These are phyloP conservation scores for Coemansia sp. DNA, from an alignment of 192 early-diverging fungal species.

Conservation along the genomic window DNA sequence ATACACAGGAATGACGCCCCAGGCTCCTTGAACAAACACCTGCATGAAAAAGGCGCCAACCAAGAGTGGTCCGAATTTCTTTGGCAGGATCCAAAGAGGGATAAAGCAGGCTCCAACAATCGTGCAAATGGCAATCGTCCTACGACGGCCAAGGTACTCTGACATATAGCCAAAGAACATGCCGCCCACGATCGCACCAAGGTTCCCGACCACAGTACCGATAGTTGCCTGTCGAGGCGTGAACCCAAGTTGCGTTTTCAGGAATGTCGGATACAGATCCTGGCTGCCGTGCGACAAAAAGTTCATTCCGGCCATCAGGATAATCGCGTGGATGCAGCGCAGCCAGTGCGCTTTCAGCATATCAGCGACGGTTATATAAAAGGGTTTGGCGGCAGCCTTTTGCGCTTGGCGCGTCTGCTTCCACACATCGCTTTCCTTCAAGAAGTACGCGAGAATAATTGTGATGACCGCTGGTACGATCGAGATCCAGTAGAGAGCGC, in stretches of 20 bases:
- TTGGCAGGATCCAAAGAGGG: conserved; percentile 66
- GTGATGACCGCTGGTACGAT: conserved; percentile 62
- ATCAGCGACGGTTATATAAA: conserved; percentile 27
- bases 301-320: conserved; percentile 71
- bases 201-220: conserved; percentile 62
- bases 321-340: conserved; percentile 56
- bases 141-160: conserved; percentile 67
- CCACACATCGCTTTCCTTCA: conserved; percentile 67
- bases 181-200: conserved; percentile 73
- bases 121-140: conserved; percentile 57
- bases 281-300: conserved; percentile 73
- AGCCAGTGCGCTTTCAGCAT: conserved; percentile 61
- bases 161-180: conserved; percentile 70
- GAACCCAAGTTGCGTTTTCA: conserved; percentile 64
- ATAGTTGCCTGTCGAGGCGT: conserved; percentile 57
- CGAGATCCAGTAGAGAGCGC: conserved; percentile 72
- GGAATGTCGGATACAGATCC: conserved; percentile 74
- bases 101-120: conserved; percentile 65
- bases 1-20: conserved; percentile 72
- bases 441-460: conserved; percentile 61
- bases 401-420: conserved; percentile 39
- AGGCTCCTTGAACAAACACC: conserved; percentile 48
- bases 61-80: conserved; percentile 29
- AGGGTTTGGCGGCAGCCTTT: conserved; percentile 29
- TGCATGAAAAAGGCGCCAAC: conserved; percentile 57